These are phyloP conservation scores for Scalesia atractyloides DNA, from an alignment of 129 eudicot genomes.

Conservation along the genomic window DNA sequence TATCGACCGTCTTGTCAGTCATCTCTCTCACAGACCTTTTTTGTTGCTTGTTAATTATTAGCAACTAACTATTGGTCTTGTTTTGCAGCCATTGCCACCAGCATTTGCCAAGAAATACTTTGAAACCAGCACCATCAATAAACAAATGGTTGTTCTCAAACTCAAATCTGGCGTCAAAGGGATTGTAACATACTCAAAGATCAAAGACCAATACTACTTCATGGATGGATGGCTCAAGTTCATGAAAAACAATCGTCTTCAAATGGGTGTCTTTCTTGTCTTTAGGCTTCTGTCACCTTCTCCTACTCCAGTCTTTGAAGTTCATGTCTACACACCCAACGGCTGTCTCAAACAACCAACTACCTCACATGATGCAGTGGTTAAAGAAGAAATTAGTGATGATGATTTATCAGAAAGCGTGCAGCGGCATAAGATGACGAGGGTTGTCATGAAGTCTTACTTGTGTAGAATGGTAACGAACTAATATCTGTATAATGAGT, in stretches of 20 bases:
- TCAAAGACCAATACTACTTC: constrained; percentile 25
- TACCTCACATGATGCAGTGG: neutral
- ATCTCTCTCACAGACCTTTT: too few relatives aligned
- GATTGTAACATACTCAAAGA: constrained; percentile 8
- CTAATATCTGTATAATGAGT: neutral
- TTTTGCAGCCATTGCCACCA: constrained; percentile 11
- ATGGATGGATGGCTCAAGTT: constrained; percentile 32
- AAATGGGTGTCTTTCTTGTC: constrained; percentile 24
- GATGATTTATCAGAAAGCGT: neutral
- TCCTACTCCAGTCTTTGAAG: neutral
- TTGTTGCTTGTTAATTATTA: neutral
- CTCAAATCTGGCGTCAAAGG: constrained; percentile 12
- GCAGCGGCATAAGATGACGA: neutral
- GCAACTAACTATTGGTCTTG: neutral
- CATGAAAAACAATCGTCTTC: constrained; percentile 14
- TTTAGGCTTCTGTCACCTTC: constrained; percentile 26
- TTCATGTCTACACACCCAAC: constrained; percentile 16
- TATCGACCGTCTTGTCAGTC: too few relatives aligned
- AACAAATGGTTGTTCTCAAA: constrained; percentile 10
- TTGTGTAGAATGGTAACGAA: neutral
- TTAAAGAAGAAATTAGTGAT: neutral
- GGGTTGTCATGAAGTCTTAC: constrained; percentile 5
- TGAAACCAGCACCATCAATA: neutral
- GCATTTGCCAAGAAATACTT: constrained; percentile 21
- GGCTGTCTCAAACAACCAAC: constrained; percentile 19